Evolutionary conservation across 768 basidiomycete genomes (phyloP), one percentile per base, ranked within the genome.

Genomic region (Termitomyces sp.): DNA sequence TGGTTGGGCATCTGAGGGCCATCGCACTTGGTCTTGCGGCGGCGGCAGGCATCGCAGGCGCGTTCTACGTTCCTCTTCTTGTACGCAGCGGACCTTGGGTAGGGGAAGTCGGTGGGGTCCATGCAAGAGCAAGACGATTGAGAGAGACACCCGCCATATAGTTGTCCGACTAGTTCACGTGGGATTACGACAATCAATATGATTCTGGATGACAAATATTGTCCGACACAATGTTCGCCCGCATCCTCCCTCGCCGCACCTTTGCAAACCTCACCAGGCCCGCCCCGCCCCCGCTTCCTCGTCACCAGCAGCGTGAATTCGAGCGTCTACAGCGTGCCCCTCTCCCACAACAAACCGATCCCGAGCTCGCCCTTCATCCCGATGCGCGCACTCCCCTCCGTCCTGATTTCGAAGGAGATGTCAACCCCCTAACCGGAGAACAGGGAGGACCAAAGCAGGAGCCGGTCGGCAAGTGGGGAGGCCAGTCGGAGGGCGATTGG

Each of bases 381-480:
- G 91, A 94, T 68, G 84, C 89, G 0, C 84, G 81, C 24, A 71
- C 73, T 16, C 84, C 86, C 1, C 60, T 88, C 24, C 75, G 78
- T 20, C 79, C 87, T 11, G 88, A 91, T 65, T 95, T 94, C 67
- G 85, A 90, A 60, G 94, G 94, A 20, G 87, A 94, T 48, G 72
- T 79, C 40, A 94, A 96, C 67, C 94, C 94, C 1, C 66, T 66
- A 2, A 96, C 94, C 2, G 94, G 94, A 13, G 94, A 96, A 73
- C 75, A 82, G 51, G 92, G 91, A 0, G 94, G 94, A 0, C 94
- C 94, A 22, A 96, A 95, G 78, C 81, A 78, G 35, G 94, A 96
- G 70, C 94, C 94, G 15, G 82, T 95, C 11, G 70, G 75, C 39
- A 81, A 76, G 55, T 88, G 86, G 85, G 77, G 76, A 18, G 74